Percentiles rank a stretch among this genome's conserved stretches.
These are phyloP conservation scores for Cydonia oblonga DNA, from an alignment of 331 rosid genomes.

Conservation along the genomic window DNA sequence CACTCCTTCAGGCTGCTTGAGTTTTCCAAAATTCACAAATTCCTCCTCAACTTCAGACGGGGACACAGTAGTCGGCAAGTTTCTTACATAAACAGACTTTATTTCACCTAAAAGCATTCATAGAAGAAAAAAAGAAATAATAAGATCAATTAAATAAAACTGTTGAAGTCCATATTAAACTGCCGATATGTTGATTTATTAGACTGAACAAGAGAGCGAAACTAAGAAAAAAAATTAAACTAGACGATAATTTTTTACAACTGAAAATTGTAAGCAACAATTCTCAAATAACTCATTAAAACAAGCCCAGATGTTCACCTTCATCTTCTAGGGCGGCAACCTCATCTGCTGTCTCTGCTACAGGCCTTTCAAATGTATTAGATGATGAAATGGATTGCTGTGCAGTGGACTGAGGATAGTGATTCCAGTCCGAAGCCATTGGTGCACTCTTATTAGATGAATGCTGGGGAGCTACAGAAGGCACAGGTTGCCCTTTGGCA, in stretches of 20 bases:
- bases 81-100: slow-evolving; percentile 87
- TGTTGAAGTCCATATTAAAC: neutral
- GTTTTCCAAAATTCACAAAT: slow-evolving; percentile 68
- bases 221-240: neutral
- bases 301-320: slow-evolving; percentile 38
- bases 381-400: slow-evolving; percentile 36
- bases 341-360: slow-evolving; percentile 50
- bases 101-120: slow-evolving; percentile 43
- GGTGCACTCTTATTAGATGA: slow-evolving; percentile 40
- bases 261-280: neutral
- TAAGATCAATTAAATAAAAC: neutral
- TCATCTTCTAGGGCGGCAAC: slow-evolving; percentile 48
- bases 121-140: neutral
- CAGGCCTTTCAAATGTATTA: slow-evolving; percentile 43
- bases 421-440: slow-evolving; percentile 54
- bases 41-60: slow-evolving; percentile 76
- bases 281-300: neutral
- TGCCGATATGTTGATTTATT: neutral
- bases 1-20: slow-evolving; percentile 72
- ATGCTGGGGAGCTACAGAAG: slow-evolving; percentile 42
- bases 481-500: slow-evolving; percentile 60
- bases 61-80: slow-evolving; percentile 65
- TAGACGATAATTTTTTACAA: neutral
- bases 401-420: slow-evolving; percentile 28
- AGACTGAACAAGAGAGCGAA: neutral